Base-by-base conservation (phyloP, 192 early-diverging fungal genomes). In the Linnemannia elongata region DNA sequence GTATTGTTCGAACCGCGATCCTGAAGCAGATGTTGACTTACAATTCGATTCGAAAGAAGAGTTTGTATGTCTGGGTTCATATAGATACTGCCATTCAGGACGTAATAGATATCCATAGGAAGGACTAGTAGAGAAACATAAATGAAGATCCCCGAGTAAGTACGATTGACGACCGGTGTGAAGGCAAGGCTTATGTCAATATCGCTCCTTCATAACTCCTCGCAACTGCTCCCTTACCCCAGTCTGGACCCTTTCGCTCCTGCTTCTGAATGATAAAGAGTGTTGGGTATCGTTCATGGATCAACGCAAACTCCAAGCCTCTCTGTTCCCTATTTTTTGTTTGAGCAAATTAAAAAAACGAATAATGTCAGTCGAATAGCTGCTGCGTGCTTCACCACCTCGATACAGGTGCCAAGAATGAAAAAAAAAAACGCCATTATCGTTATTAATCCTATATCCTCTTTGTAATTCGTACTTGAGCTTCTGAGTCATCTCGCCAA, bases 251-350 rank as follows among this genome's bases (percentile, higher is more conserved):
- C 42, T 89, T 78, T 24, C 95, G 81, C 44, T 92, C 87, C 72
- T 94, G 92, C 81, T 96, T 95, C 83, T 93, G 93, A 72, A 95
- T 94, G 38, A 96, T 90, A 78, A 93, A 96, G 5, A 96, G 82
- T 0, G 90, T 66, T 18, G 94, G 95, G 6, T 93, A 92, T 33
- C 92, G 91, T 68, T 95, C 93, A 69, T 93, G 91, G 1, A 92
- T 91, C 6, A 95, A 90, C 7, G 94, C 92, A 88, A 95, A 96
- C 82, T 96, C 95, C n/a, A 94, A 86, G 27, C 95, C 95, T 7
- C 90, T 92, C 94, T 95, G 95, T 77, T 93, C 90, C 76, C 94
- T 94, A 52, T 57, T n/a, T 6, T 7, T 10, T 27, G 5, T 33
- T 73, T 15, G 33, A 17, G 10, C 20, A 45, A 55, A 66, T 47